Evolutionary conservation across 805 yeast genomes (phyloP).

Genomic region (Barnettozyma sucrosica): DNA sequence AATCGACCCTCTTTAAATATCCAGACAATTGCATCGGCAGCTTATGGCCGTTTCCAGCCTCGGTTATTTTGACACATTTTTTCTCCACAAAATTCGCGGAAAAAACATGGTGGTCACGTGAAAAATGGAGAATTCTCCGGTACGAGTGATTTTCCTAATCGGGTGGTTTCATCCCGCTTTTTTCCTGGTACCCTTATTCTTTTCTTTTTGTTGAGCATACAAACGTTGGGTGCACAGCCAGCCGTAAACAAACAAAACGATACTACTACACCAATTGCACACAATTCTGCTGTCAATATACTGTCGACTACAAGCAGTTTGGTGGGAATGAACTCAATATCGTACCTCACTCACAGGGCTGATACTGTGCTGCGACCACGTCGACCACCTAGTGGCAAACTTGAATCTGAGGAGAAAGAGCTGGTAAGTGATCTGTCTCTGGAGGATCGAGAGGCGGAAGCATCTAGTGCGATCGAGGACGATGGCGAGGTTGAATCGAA

Average conservation of each 20-base stretch:
- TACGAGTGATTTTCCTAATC: conserved; percentile 1
- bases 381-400: conserved; percentile 2
- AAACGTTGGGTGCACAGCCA: neutral
- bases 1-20: neutral
- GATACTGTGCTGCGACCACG: conserved; percentile 20
- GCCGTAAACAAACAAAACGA: neutral
- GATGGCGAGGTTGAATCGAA: neutral
- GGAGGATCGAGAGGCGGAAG: neutral
- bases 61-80: conserved; percentile 1
- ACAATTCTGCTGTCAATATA: neutral
- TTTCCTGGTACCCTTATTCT: neutral
- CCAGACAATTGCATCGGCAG: neutral
- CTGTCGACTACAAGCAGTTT: neutral
- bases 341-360: conserved; percentile 23
- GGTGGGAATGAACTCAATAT: conserved; percentile 23
- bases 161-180: neutral
- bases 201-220: conserved; percentile 1
- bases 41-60: neutral
- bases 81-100: conserved; percentile 1
- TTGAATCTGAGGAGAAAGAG: neutral
- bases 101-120: conserved; percentile 1
- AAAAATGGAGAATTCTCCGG: neutral
- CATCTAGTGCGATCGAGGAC: neutral
- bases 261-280: neutral
- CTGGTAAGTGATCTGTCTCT: neutral